Evolutionary conservation across 176 grass and related monocot genomes (phyloP), one percentile per base, ranked within the genome.

Genomic region (Bothriochloa decipiens): DNA sequence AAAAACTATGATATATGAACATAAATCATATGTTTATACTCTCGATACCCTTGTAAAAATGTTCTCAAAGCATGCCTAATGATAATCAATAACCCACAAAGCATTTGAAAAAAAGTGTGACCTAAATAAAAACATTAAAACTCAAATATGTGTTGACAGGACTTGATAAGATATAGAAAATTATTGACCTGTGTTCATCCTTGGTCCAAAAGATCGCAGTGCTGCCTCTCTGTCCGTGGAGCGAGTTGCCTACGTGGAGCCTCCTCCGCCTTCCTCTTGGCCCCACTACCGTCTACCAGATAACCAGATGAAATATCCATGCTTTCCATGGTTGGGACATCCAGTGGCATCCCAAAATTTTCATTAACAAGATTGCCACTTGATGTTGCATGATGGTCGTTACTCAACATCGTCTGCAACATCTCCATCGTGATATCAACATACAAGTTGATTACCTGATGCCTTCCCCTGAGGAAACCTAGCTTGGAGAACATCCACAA

Each of bases 361-460:
- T 76, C 17, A 8, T 27, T 66, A 41, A 50, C 17, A 50, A 66
- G 12, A 11, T 32, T 35, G 0, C 5, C 4, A 7, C 20, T 33
- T 6, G 1, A 2, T 15, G 3, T 20, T 3, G 0, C 1, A 26
- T 13, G 11, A 0, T 33, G 16, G 28, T 42, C 5, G 0, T 39
- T 25, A 11, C 22, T 55, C 39, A 14, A 14, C 11, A 3, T 1
- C 2, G 0, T 43, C 1, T 43, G 57, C 8, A 46, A 65, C 14
- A 40, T 70, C 53, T 85, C 29, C 17, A 52, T 6, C 13, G 4
- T 9, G 0, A 89, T 39, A 60, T 85, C 39, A 26, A 89, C 8
- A 14, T 89, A 89, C 77, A 85, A 35, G 41, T 41, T 5, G 0
- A 18, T 85, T 85, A 84, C 63, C 50, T 85, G 62, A 0, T 75